A percentile compares a stretch with the other conserved stretches of the same genome.
phyloP scores from a whole-genome alignment of 2,329 filamentous ascomycete genomes.

The Phyllosticta ampelicida region DNA sequence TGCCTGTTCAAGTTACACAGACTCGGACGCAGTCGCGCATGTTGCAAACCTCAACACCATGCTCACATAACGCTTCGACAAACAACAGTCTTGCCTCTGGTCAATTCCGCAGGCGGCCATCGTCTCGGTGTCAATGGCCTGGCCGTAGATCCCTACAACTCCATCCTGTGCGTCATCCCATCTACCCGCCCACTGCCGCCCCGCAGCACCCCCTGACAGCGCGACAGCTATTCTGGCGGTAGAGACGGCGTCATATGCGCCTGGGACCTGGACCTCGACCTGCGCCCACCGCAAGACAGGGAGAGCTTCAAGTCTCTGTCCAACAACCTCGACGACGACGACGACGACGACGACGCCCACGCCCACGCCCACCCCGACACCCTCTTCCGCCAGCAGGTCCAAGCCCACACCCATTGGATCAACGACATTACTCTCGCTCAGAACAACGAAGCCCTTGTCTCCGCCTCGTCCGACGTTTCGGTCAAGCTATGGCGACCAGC shows the following conservation, averaged over 20 bases:
- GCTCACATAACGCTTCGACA: not conserved
- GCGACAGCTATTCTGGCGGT: constrained; percentile 76
- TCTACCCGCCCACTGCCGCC: constrained; percentile 6
- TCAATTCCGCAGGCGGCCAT: constrained; percentile 71
- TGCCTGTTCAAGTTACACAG: constrained; percentile 8
- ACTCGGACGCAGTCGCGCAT: constrained; percentile 12
- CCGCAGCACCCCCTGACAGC: constrained; percentile 4
- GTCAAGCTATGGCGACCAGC: constrained; percentile 85
- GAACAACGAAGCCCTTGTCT: constrained; percentile 68
- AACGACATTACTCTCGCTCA: constrained; percentile 81
- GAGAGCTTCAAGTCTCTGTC: constrained; percentile 22
- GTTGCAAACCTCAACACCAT: not conserved
- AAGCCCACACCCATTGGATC: constrained; percentile 91
- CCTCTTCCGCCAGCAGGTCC: constrained; percentile 51
- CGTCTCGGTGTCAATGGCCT: constrained; percentile 90
- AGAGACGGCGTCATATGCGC: constrained; percentile 93
- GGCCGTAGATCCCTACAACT: constrained; percentile 70
- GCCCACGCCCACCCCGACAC: constrained; percentile 32
- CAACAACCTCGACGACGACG: constrained; percentile 22
- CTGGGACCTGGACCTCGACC: constrained; percentile 76
- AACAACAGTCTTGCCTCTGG: constrained; percentile 55
- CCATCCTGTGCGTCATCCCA: constrained; percentile 60
- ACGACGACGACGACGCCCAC: constrained; percentile 23
- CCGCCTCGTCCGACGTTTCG: constrained; percentile 85
- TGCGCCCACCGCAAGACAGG: constrained; percentile 32